Conservation (phyloP, 2,329 filamentous ascomycete species). For the Trichoderma polysporum region DNA sequence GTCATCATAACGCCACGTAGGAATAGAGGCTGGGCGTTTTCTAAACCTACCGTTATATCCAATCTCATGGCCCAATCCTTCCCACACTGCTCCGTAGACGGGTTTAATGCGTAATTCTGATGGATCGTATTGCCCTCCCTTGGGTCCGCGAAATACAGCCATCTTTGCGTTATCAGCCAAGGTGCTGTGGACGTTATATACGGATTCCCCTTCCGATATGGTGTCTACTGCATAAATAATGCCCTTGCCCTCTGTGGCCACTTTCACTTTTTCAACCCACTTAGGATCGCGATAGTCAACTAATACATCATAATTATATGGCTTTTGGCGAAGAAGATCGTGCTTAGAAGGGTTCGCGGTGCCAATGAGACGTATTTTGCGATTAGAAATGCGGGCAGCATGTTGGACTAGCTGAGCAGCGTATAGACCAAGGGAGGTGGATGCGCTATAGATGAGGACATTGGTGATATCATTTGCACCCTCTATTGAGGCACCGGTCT, state of each 20-base stretch:
- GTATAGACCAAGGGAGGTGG: constrained; percentile 36
- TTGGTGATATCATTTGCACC: background rate
- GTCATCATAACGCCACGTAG: background rate
- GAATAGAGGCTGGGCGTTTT: background rate
- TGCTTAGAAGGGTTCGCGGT: constrained; percentile 31
- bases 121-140: constrained; percentile 28
- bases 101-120: constrained; percentile 32
- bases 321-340: constrained; percentile 30
- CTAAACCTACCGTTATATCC: constrained; percentile 35
- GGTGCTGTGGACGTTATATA: constrained; percentile 31
- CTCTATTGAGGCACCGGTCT: background rate
- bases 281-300: constrained; percentile 39
- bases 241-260: constrained; percentile 27
- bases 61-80: constrained; percentile 41
- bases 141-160: constrained; percentile 28
- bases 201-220: constrained; percentile 41
- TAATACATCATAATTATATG: constrained; percentile 40
- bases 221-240: constrained; percentile 41
- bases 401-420: constrained; percentile 32
- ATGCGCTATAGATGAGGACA: constrained; percentile 36
- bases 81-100: constrained; percentile 43
- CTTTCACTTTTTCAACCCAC: constrained; percentile 36
- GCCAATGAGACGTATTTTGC: constrained; percentile 30
- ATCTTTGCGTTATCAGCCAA: constrained; percentile 30
- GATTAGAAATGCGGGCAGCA: constrained; percentile 14